A percentile compares a stretch with the other conserved stretches of the same genome.
phyloP scores from a whole-genome alignment of 73 alveolate species.

The Uronychia binucleata region DNA sequence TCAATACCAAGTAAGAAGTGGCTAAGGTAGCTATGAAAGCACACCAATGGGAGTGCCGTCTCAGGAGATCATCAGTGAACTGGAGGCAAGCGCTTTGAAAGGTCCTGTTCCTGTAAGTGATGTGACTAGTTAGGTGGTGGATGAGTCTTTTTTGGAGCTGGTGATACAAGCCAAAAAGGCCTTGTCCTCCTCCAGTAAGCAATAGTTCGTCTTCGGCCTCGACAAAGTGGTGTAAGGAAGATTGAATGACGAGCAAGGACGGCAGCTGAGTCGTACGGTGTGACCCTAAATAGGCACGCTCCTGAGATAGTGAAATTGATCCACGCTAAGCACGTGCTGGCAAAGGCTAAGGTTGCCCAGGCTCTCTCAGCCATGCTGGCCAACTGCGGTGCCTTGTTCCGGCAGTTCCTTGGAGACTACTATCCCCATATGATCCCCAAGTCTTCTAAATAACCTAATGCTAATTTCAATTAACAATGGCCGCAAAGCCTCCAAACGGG shows the following conservation, averaged over 20 bases:
- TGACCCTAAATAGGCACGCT: not conserved
- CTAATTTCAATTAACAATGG: not conserved
- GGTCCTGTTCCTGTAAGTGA: not conserved
- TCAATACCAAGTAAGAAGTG: too few species aligned
- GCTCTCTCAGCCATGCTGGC: not conserved
- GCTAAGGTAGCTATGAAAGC: not conserved
- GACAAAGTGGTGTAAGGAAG: not conserved
- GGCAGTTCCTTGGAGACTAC: not conserved
- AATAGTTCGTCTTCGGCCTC: not conserved
- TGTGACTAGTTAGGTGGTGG: not conserved
- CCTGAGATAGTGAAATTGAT: not conserved
- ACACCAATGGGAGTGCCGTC: slow-evolving; percentile 1
- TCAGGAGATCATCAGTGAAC: not conserved
- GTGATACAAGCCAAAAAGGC: not conserved
- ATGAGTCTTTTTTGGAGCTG: not conserved
- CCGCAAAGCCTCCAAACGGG: not conserved
- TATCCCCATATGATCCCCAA: not conserved
- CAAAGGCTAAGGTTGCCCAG: not conserved
- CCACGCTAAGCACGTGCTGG: not conserved
- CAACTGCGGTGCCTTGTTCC: not conserved
- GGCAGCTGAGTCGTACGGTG: not conserved
- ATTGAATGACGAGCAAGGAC: not conserved
- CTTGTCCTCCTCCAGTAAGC: not conserved
- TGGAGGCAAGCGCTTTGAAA: not conserved
- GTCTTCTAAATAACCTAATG: not conserved